Evolutionary conservation across 2,329 filamentous ascomycete genomes (phyloP).

Genomic region (Chrysosporium keratinophilum): DNA sequence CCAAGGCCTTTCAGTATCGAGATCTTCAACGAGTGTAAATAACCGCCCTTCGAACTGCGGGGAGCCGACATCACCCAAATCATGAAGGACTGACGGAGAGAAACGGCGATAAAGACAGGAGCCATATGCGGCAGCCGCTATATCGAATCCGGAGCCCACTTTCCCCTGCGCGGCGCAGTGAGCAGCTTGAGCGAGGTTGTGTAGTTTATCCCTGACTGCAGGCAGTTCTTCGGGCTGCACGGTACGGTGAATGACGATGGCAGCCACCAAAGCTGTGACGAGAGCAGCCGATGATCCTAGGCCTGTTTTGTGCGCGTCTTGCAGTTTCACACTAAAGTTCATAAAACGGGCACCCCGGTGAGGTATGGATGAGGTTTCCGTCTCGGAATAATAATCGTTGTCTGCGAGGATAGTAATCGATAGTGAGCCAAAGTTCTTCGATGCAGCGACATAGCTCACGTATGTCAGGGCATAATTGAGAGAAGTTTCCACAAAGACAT

Average conservation of each 20-base stretch:
- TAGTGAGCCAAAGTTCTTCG: constrained; percentile 52
- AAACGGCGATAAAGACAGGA: constrained; percentile 89
- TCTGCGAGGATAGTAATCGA: constrained; percentile 83
- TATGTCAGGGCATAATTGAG: constrained; percentile 82
- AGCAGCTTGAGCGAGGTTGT: constrained; percentile 87
- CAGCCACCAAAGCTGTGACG: constrained; percentile 67
- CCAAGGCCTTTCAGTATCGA: constrained; percentile 49
- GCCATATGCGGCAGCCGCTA: constrained; percentile 85
- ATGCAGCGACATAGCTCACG: constrained; percentile 44
- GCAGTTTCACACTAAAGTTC: constrained; percentile 64
- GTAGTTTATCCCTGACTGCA: constrained; percentile 52
- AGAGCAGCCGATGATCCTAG: constrained; percentile 90
- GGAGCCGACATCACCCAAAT: constrained; percentile 55
- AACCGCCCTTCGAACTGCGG: constrained; percentile 58
- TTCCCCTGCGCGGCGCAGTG: constrained; percentile 97
- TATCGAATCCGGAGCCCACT: constrained; percentile 89
- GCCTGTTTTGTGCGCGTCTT: constrained; percentile 83
- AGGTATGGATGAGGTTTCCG: constrained; percentile 34
- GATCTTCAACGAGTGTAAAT: constrained; percentile 55
- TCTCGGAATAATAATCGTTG: constrained; percentile 89
- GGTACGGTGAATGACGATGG: constrained; percentile 37
- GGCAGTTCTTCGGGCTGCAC: constrained; percentile 37
- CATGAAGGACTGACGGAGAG: constrained; percentile 61
- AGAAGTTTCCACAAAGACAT: constrained; percentile 87
- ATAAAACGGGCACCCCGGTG: constrained; percentile 51